Base-by-base conservation (phyloP, 2,329 filamentous ascomycete genomes). In the Rutstroemia sp. region DNA sequence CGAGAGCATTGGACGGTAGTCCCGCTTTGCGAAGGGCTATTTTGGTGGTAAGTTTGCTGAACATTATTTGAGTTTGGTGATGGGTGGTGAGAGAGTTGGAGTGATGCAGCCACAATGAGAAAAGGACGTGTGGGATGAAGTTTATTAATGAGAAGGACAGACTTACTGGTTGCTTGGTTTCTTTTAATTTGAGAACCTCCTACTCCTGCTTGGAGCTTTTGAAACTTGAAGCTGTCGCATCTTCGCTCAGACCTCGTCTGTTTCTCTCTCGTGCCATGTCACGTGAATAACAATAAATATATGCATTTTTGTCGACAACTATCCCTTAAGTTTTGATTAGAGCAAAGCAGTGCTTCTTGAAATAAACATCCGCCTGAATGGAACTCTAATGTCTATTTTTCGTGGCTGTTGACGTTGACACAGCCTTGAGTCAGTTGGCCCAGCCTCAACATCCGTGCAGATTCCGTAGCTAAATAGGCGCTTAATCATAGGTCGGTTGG, bases 11-110 rank as follows among this genome's bases (percentile, higher is more conserved):
- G 1, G 65, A 64, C 17, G 65, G 63, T 4, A 69, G 60, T 5
- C 67, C 67, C 12, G 63, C 65, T 57, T 67, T 68, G n/a, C 62
- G 61, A 25, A 69, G 62, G 2, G 67, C 67, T 48, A 69, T 62
- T 48, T 65, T 68, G 25, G 66, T 67, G 16, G 63, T 66, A 36
- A 69, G 57, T 63, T 66, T 67, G 23, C 62, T 54, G 54, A 69
- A 65, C 66, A 68, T 69, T 5, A 48, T 55, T 19, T 19, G 21
- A 42, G 6, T 21, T 44, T 25, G 47, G 21, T 50, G n/a, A 27
- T 42, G 48, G 21, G 23, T 23, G 5, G 23, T 42, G 49, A 40
- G 27, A 9, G 8, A 48, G 38, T 30, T 5, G 21, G 19, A n/a
- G 14, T 47, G 10, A 30, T 16, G 25, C 14, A 5, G 45, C 34